Base-by-base conservation (phyloP, 2,329 filamentous ascomycete species). In the Alternaria rosae region DNA sequence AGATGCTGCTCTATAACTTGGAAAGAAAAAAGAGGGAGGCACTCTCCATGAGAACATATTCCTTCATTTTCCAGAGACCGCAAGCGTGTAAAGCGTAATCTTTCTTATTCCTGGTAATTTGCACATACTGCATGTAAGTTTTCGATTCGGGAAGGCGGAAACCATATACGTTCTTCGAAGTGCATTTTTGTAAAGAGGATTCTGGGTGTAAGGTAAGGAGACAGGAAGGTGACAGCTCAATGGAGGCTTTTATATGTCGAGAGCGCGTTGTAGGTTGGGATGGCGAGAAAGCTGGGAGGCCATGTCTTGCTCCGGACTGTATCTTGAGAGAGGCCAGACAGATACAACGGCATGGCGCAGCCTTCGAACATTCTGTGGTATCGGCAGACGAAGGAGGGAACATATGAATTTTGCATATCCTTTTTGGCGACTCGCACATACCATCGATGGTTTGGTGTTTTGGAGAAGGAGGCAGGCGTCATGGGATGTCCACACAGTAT, bases 381-480 rank as follows among this genome's bases (percentile, higher is more conserved):
- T 41, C 3, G 17, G 41, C 41, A 21, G 41, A 11, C 17, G 41
- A 43, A 43, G 17, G 17, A 43, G 41, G 20, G 20, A 21, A 20
- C 41, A 21, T n/a, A n/a, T n/a, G n/a, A n/a, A n/a, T n/a, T n/a
- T n/a, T n/a, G n/a, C n/a, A n/a, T n/a, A n/a, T n/a, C n/a, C n/a
- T 15, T 32, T 32, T 32, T 26, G 32, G 32, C 10, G 35, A 38
- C 35, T 38, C 8, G 35, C 35, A 38, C 35, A 32, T 30, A 5
- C 5, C 6, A 13, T 5, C 13, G 11, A 5, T 3, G 2, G 11
- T 13, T 0, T 1, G 5, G 2, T 6, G 28, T 30, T 30, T 30
- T 32, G 32, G 15, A 38, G 10, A 38, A 8, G 3, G 32, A 7
- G 32, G 12, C 32, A 35, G 15, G 32, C 30, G 6, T 13, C 30